Percentiles rank a stretch among this genome's conserved stretches.
These are phyloP conservation scores for Gelatoporia subvermispora DNA, from an alignment of 768 basidiomycete genomes.

Conservation along the genomic window DNA sequence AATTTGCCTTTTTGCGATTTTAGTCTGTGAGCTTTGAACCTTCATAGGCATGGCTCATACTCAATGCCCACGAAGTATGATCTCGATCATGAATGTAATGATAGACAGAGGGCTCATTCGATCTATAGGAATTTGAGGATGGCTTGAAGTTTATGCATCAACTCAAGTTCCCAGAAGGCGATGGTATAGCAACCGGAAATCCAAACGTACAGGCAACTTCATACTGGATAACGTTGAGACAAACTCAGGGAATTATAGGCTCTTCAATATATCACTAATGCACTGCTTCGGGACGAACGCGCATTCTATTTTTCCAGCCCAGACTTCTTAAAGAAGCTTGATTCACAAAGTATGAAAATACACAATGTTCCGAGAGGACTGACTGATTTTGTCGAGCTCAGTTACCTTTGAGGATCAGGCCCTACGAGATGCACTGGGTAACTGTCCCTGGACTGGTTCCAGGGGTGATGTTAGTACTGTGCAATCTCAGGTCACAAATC, in stretches of 20 bases:
- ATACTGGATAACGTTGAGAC: too few relatives aligned
- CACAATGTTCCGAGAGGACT: neutral
- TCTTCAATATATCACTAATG: slow-evolving; percentile 29
- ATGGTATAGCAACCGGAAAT: too few relatives aligned
- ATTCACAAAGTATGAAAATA: slow-evolving; percentile 30
- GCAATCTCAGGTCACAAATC: slow-evolving; percentile 27
- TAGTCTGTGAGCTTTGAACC: neutral
- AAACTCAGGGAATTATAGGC: too few relatives aligned
- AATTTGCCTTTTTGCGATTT: neutral
- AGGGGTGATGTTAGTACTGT: slow-evolving; percentile 28
- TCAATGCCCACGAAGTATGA: neutral
- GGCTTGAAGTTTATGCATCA: slow-evolving; percentile 12
- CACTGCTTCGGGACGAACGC: slow-evolving; percentile 34
- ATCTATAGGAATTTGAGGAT: slow-evolving; percentile 13
- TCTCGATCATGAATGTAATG: too few relatives aligned
- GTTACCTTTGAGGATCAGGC: too few relatives aligned
- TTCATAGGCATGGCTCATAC: slow-evolving; percentile 1
- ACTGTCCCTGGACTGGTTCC: slow-evolving; percentile 30
- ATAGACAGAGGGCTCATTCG: too few relatives aligned
- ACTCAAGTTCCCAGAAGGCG: neutral
- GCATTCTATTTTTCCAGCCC: slow-evolving; percentile 31
- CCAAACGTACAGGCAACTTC: too few relatives aligned
- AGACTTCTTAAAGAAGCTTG: slow-evolving; percentile 31
- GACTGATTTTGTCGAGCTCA: too few relatives aligned
- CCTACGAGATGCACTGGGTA: neutral